Evolutionary conservation across 2,329 filamentous ascomycete genomes (phyloP), one percentile per base, ranked within the genome.

Genomic region (Ceratocystis lukuohia): DNA sequence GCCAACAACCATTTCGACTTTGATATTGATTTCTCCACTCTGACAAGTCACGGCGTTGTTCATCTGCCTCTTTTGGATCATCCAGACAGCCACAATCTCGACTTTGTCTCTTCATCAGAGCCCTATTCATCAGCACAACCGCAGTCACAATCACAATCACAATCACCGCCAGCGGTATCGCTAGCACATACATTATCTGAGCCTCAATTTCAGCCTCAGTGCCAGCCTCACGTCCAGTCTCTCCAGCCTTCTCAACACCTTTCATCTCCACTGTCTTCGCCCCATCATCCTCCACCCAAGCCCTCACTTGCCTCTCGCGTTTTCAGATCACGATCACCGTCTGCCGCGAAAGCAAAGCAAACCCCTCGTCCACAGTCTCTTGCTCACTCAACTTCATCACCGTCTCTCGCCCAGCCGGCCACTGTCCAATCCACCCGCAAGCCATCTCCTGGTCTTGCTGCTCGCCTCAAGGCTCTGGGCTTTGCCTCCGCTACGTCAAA

Each of bases 371-470:
- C 67, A 37, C 50, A 64, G 56, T 62, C 70, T 33, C 66, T 68
- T 61, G 67, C 68, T 59, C 66, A 67, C 37, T 69, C 72, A 25
- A 73, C 68, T 56, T 73, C 66, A 68, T 71, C 66, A 68, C 71
- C 66, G 20, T 56, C 50, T 28, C 50, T 37, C 12, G 56, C 28
- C 17, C 56, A 59, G 53, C 59, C 64, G 22, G 64, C 61, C 69
- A 70, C 62, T 73, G 74, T 69, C 33, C 69, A 69, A 61, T 72
- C 75, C 66, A 72, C 74, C 62, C 82, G 84, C 71, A 86, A 84
- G 73, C 82, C 84, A 1, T 86, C 84, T 10, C 84, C 84, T 50
- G 84, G 84, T 48, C 77, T 87, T 64, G 84, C 84, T 70, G 84
- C 84, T 68, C 82, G 84, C 72, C 79, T 87, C 66, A 86, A 84